Base-by-base conservation (phyloP, 2,329 filamentous ascomycete genomes). In the Blastomyces silverae region DNA sequence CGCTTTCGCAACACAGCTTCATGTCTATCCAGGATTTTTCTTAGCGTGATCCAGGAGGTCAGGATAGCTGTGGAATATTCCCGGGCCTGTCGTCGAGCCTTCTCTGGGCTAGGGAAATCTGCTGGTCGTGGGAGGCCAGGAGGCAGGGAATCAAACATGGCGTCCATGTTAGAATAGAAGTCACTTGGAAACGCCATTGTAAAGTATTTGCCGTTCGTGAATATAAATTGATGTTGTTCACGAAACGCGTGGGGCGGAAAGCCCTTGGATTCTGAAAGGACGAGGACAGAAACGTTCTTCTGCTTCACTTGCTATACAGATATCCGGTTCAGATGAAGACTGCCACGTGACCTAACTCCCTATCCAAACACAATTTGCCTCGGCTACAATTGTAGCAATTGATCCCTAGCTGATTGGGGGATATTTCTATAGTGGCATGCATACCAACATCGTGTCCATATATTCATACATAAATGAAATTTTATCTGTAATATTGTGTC, bases 1-100 rank as follows among this genome's bases (percentile, higher is more conserved):
- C 83, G 78, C 66, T 79, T 83, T 64, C 79, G 79, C 7, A 86
- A 79, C 0, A 76, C 79, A 0, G 71, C 72, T 70, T 86, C 82
- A 62, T 84, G 80, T 5, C 82, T 77, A 55, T 78, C 73, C 2
- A 85, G 66, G 4, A 84, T 81, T 0, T 72, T 71, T 10, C 72
- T 73, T 8, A 84, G 70, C 3, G 46, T 63, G 5, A 71, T 67
- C 70, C 76, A 79, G 63, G 70, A 65, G 10, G 66, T 66, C 65
- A 79, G 77, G 44, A 81, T 76, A 3, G 65, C 57, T 6, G 44
- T 42, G 37, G 58, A 64, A 22, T 61, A 15, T 20, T 59, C 42
- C 52, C 37, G 25, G 25, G 48, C 57, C 10, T 61, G 50, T 20
- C 28, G 17, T 42, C 25, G 42, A 20, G 52, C 64, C 13, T 64